Conservation (phyloP, 257 asterid genomes). For the Lantana camara region DNA sequence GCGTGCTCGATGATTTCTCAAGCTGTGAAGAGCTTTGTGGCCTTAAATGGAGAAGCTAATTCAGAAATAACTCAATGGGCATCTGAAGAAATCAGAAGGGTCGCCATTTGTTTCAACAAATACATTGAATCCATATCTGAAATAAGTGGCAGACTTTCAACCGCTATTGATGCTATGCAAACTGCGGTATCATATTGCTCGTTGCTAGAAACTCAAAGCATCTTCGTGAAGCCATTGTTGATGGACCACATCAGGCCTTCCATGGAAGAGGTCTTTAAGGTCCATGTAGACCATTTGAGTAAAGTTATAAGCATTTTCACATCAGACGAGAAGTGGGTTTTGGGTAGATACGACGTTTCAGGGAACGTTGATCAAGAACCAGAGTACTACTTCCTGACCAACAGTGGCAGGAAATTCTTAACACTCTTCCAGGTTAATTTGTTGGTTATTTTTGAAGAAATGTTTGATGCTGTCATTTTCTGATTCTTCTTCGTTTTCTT, state of each 20-base stretch:
- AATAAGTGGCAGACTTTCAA: slow-evolving; percentile 52
- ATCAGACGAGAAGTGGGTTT: slow-evolving; percentile 62
- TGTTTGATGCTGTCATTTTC: background rate
- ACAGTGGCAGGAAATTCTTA: slow-evolving; percentile 72
- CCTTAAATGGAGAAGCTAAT: slow-evolving; percentile 52
- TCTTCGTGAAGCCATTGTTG: slow-evolving; percentile 45
- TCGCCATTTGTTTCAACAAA: slow-evolving; percentile 46
- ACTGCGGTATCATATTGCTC: slow-evolving; percentile 64
- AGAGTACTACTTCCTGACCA: slow-evolving; percentile 59
- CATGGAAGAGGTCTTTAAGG: slow-evolving; percentile 45
- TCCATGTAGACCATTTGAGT: slow-evolving; percentile 57
- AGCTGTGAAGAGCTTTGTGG: slow-evolving; percentile 54
- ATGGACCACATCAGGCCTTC: slow-evolving; percentile 48
- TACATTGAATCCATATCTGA: slow-evolving; percentile 49
- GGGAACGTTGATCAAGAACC: slow-evolving; percentile 47
- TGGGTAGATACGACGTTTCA: slow-evolving; percentile 56
- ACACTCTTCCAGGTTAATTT: slow-evolving; percentile 65
- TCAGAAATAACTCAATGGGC: slow-evolving; percentile 57
- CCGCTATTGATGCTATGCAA: slow-evolving; percentile 50
- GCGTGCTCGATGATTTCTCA: slow-evolving; percentile 72
- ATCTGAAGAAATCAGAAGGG: slow-evolving; percentile 38
- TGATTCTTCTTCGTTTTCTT: background rate
- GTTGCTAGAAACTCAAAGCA: slow-evolving; percentile 54
- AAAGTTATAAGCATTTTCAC: slow-evolving; percentile 60
- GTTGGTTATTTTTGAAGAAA: background rate